phyloP scores from a whole-genome alignment of 176 grass and related monocot genomes.

The Chloris gayana region DNA sequence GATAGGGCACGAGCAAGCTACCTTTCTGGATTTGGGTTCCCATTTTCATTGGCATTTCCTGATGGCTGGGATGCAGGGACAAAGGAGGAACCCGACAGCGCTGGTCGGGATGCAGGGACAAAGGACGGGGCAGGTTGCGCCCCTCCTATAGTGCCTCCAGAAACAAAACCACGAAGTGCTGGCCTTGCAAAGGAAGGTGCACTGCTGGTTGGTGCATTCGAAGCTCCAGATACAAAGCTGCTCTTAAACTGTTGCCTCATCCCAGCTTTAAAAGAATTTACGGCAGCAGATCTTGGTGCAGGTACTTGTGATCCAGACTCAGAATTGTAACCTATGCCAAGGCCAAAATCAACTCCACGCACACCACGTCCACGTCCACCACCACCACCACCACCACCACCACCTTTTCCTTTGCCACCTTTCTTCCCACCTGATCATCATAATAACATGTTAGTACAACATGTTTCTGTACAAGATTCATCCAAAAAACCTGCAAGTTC shows the following conservation, averaged over 20 bases:
- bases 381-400: conserved; percentile 8
- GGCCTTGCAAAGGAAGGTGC: conserved; percentile 55
- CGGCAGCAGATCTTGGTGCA: conserved; percentile 57
- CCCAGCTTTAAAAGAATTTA: conserved; percentile 73
- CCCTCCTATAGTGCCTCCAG: conserved; percentile 86
- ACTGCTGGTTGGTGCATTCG: conserved; percentile 46
- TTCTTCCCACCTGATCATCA: conserved; percentile 77
- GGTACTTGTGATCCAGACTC: conserved; percentile 66
- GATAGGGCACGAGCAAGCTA: conserved; percentile 13
- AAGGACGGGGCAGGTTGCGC: neutral
- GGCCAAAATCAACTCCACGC: conserved; percentile 95
- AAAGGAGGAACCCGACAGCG: conserved; percentile 2
- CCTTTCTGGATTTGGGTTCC: conserved; percentile 66
- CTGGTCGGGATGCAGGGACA: conserved; percentile 25
- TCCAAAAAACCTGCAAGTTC: conserved; percentile 3
- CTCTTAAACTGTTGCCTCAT: conserved; percentile 91
- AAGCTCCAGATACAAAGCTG: conserved; percentile 83
- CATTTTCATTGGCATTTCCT: conserved; percentile 53
- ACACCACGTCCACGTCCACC: conserved; percentile 72
- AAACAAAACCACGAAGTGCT: conserved; percentile 82
- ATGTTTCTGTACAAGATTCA: neutral
- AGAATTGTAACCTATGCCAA: conserved; percentile 84
- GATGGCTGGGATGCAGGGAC: conserved; percentile 46
- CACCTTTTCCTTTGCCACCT: conserved; percentile 75
- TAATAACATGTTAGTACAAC: conserved; percentile 23